phyloP scores from a whole-genome alignment of 2,329 filamentous ascomycete genomes.

The Nigrospora osmanthi region DNA sequence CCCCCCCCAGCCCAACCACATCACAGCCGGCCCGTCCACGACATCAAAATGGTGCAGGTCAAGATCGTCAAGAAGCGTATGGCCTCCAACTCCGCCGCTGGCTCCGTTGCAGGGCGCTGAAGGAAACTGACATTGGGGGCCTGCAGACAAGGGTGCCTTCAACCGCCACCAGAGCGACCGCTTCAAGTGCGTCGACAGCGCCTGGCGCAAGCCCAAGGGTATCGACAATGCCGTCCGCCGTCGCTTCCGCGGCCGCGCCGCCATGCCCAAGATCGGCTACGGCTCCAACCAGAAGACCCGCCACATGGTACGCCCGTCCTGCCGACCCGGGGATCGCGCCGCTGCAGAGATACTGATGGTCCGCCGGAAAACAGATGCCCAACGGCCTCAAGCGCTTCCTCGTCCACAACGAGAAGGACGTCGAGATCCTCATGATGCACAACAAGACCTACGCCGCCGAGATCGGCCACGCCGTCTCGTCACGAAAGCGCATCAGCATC shows the following conservation, averaged over 20 bases:
- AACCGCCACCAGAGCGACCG: conserved; percentile 95
- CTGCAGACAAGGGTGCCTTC: conserved; percentile 83
- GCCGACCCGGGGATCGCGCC: neutral
- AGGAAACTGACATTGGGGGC: neutral
- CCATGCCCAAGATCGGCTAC: conserved; percentile 98
- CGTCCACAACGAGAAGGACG: conserved; percentile 91
- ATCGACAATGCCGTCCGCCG: conserved; percentile 97
- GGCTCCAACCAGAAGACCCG: conserved; percentile 99
- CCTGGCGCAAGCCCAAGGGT: conserved; percentile 99
- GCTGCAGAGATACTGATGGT: neutral
- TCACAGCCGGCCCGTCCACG: no score
- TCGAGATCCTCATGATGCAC: conserved; percentile 99
- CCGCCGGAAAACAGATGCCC: conserved; percentile 52
- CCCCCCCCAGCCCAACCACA: no score
- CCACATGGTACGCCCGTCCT: conserved; percentile 54
- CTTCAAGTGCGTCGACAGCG: conserved; percentile 83
- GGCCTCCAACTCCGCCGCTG: conserved; percentile 34
- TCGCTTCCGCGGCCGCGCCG: conserved; percentile 91
- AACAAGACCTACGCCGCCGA: conserved; percentile 98
- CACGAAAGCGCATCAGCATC: conserved; percentile 98
- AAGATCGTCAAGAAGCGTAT: conserved; percentile 99
- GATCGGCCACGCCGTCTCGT: conserved; percentile 97
- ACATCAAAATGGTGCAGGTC: conserved; percentile 49
- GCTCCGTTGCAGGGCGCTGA: conserved; percentile 3
- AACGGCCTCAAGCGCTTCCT: conserved; percentile 99